Percentiles rank a stretch among this genome's conserved stretches.
Conservation (phyloP, 805 yeast genomes). For the Saccharomycopsis sp. region DNA sequence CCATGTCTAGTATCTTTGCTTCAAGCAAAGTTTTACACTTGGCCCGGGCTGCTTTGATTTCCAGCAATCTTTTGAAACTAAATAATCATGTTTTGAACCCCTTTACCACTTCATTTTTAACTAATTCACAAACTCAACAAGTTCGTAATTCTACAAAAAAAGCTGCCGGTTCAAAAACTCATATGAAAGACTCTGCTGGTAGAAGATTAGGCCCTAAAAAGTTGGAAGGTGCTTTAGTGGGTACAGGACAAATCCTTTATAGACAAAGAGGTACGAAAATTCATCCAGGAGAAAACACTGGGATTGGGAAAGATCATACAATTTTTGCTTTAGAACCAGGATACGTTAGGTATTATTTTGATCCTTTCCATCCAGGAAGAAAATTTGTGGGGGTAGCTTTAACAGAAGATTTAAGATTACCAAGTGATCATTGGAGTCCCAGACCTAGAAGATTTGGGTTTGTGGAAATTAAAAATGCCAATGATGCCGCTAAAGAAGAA, state of each 20-base stretch:
- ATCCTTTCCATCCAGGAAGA: slow-evolving; percentile 94
- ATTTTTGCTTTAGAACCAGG: slow-evolving; percentile 89
- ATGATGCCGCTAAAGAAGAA: slow-evolving; percentile 47
- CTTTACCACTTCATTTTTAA: not conserved
- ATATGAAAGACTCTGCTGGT: slow-evolving; percentile 91
- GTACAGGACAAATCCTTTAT: slow-evolving; percentile 77
- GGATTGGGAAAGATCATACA: slow-evolving; percentile 90
- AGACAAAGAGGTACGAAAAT: slow-evolving; percentile 93
- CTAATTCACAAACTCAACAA: slow-evolving; percentile 20
- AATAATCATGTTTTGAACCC: slow-evolving; percentile 4
- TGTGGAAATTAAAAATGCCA: slow-evolving; percentile 38
- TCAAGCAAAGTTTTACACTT: no score
- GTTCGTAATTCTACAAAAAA: slow-evolving; percentile 88
- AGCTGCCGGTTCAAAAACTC: slow-evolving; percentile 92
- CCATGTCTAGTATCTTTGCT: no score
- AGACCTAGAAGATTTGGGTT: slow-evolving; percentile 77
- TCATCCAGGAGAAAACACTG: slow-evolving; percentile 88
- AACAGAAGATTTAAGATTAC: slow-evolving; percentile 49
- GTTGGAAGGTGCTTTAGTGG: slow-evolving; percentile 63
- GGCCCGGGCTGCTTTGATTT: no score
- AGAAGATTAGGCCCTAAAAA: slow-evolving; percentile 87
- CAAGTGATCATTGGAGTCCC: slow-evolving; percentile 89
- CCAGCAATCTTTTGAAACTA: no score
- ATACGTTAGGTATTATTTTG: slow-evolving; percentile 78
- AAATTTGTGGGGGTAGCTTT: slow-evolving; percentile 85